phyloP scores from a whole-genome alignment of 805 yeast species.

The Metschnikowia gruessii region DNA sequence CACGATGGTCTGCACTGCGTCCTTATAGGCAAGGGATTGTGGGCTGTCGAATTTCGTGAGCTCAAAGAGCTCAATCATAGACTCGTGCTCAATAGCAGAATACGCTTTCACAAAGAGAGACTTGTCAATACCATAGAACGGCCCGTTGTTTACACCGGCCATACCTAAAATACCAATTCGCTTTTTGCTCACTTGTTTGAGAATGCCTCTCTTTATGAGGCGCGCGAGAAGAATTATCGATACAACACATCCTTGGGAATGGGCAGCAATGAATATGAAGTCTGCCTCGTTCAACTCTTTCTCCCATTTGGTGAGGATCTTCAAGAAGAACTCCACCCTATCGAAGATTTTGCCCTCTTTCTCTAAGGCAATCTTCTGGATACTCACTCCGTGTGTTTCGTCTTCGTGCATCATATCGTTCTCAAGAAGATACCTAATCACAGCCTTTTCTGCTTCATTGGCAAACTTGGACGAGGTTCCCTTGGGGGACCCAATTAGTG shows the following conservation, averaged over 20 bases:
- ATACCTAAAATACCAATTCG: slow-evolving; percentile 76
- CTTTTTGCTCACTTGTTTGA: slow-evolving; percentile 38
- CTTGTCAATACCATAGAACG: slow-evolving; percentile 87
- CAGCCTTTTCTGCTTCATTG: slow-evolving; percentile 78
- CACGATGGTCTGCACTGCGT: slow-evolving; percentile 62
- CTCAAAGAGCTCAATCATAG: slow-evolving; percentile 81
- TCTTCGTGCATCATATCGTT: slow-evolving; percentile 34
- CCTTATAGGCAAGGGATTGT: slow-evolving; percentile 69
- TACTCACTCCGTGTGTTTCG: slow-evolving; percentile 38
- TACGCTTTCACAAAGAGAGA: slow-evolving; percentile 81
- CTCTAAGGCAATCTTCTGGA: slow-evolving; percentile 92
- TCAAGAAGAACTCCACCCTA: slow-evolving; percentile 77
- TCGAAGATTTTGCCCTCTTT: slow-evolving; percentile 89
- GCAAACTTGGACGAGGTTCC: slow-evolving; percentile 93
- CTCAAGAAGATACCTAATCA: slow-evolving; percentile 57
- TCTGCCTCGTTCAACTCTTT: slow-evolving; percentile 65
- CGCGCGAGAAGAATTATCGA: slow-evolving; percentile 74
- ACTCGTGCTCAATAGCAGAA: slow-evolving; percentile 84
- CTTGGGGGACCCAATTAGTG: slow-evolving; percentile 90
- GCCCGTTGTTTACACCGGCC: slow-evolving; percentile 97
- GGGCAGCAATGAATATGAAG: slow-evolving; percentile 87
- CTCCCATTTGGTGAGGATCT: slow-evolving; percentile 66
- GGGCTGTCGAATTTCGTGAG: slow-evolving; percentile 73
- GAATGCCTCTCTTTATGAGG: slow-evolving; percentile 56
- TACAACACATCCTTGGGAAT: slow-evolving; percentile 96